Conservation (phyloP, 441 rosid genomes). For the Flueggea neowawraea region DNA sequence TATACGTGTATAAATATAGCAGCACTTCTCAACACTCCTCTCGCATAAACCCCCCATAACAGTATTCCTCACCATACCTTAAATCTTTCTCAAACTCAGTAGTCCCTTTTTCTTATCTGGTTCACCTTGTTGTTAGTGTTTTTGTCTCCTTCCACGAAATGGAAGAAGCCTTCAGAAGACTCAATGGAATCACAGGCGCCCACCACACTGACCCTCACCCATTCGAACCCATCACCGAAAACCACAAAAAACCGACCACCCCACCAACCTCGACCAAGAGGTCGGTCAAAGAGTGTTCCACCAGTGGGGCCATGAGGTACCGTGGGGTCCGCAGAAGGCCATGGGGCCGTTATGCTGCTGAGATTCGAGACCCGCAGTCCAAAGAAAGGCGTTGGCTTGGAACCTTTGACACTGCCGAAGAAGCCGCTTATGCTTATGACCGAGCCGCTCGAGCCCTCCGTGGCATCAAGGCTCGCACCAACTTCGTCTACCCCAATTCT, state of each 20-base stretch:
- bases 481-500: conserved; percentile 55
- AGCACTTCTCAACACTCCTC: too few species aligned
- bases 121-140: too few species aligned
- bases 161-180: conserved; percentile 72
- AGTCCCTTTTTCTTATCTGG: not conserved
- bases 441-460: conserved; percentile 85
- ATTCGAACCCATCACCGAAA: conserved; percentile 8
- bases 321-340: conserved; percentile 96
- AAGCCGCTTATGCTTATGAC: conserved; percentile 95
- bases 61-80: too few species aligned
- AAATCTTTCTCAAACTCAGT: too few species aligned
- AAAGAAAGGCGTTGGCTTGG: conserved; percentile 97
- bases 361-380: conserved; percentile 85
- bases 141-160: conserved; percentile 17
- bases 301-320: conserved; percentile 51
- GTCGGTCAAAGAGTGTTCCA: conserved; percentile 29
- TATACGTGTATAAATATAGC: too few species aligned
- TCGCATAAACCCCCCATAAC: too few species aligned
- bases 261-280: conserved; percentile 34
- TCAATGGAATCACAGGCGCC: conserved; percentile 28
- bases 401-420: conserved; percentile 93
- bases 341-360: conserved; percentile 98
- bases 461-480: conserved; percentile 83
- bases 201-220: conserved; percentile 18
- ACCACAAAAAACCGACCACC: conserved; percentile 12